These are phyloP conservation scores for Ceratocystis cubensis DNA, from an alignment of 2,329 filamentous ascomycete species.

Conservation along the genomic window DNA sequence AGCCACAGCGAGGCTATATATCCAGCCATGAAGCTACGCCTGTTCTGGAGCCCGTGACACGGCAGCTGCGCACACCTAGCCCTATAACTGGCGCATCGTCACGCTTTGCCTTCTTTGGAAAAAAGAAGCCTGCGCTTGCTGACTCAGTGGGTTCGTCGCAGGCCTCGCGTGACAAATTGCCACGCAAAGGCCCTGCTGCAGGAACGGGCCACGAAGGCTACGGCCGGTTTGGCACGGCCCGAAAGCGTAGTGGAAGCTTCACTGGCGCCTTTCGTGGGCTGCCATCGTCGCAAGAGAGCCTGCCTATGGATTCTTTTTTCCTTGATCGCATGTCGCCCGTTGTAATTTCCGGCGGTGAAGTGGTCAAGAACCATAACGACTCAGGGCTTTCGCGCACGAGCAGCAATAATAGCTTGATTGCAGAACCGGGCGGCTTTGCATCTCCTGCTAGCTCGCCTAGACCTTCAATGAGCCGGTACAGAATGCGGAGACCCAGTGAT, in stretches of 20 bases:
- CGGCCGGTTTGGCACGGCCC: slow-evolving; percentile 48
- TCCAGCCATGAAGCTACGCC: slow-evolving; percentile 7
- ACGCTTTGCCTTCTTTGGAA: slow-evolving; percentile 67
- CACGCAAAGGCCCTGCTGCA: slow-evolving; percentile 67
- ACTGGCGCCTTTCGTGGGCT: slow-evolving; percentile 35
- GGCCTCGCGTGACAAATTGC: slow-evolving; percentile 46
- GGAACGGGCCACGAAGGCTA: slow-evolving; percentile 93
- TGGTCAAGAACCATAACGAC: slow-evolving; percentile 44
- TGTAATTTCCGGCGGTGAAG: slow-evolving; percentile 50
- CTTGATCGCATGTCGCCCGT: slow-evolving; percentile 52
- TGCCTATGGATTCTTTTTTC: slow-evolving; percentile 45
- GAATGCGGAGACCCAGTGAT: slow-evolving; percentile 39
- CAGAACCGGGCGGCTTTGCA: slow-evolving; percentile 34
- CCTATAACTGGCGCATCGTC: slow-evolving; percentile 43
- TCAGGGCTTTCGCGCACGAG: slow-evolving; percentile 34
- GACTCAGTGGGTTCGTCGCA: slow-evolving; percentile 22
- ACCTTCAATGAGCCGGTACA: slow-evolving; percentile 41
- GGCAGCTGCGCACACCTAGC: slow-evolving; percentile 36
- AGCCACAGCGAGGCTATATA: background rate
- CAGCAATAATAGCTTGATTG: slow-evolving; percentile 39
- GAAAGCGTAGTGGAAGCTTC: slow-evolving; percentile 51
- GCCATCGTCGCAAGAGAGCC: slow-evolving; percentile 40
- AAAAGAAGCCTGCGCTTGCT: slow-evolving; percentile 41
- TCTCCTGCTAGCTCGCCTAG: slow-evolving; percentile 32
- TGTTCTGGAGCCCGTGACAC: slow-evolving; percentile 24